Percentiles rank a stretch among this genome's conserved stretches.
These are phyloP conservation scores for Ceratopteris richardii DNA, from an alignment of 75 land plant genomes.

Conservation along the genomic window DNA sequence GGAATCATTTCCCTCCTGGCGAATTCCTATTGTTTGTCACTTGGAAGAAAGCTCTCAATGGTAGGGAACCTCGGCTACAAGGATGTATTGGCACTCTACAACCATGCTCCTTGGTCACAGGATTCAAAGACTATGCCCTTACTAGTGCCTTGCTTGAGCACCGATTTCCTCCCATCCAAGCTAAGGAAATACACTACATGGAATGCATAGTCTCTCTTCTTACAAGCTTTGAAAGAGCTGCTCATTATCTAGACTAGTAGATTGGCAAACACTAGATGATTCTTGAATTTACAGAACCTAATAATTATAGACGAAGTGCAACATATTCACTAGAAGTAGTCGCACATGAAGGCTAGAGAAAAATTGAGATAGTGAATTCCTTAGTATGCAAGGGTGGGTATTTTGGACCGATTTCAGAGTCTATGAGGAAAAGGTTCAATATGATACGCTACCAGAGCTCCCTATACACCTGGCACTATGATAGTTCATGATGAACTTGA, in stretches of 20 bases:
- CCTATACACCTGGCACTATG: slow-evolving; percentile 79
- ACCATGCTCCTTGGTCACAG: slow-evolving; percentile 73
- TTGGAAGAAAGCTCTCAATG: slow-evolving; percentile 93
- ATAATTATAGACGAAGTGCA: slow-evolving; percentile 87
- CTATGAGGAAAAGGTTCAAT: slow-evolving; percentile 56
- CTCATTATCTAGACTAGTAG: slow-evolving; percentile 90
- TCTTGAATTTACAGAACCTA: too few species aligned
- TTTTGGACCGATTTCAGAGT: too few species aligned
- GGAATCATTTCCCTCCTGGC: slow-evolving; percentile 62
- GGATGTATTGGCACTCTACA: slow-evolving; percentile 98
- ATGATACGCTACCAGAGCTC: slow-evolving; percentile 96
- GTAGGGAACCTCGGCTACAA: slow-evolving; percentile 89
- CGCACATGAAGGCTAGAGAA: slow-evolving; percentile 80
- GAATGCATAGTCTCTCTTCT: slow-evolving; percentile 95
- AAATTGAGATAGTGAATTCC: slow-evolving; percentile 78
- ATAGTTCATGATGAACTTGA: too few species aligned
- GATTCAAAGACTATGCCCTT: too few species aligned
- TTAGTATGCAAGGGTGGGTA: slow-evolving; percentile 85
- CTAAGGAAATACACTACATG: slow-evolving; percentile 82
- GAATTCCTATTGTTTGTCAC: slow-evolving; percentile 96
- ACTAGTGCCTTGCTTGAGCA: slow-evolving; percentile 90
- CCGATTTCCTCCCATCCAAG: slow-evolving; percentile 89
- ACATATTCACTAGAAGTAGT: slow-evolving; percentile 95
- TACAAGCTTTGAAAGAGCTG: slow-evolving; percentile 75
- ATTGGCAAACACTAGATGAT: slow-evolving; percentile 91